phyloP scores from a whole-genome alignment of 2,329 filamentous ascomycete species.

The Akanthomyces lecanii region DNA sequence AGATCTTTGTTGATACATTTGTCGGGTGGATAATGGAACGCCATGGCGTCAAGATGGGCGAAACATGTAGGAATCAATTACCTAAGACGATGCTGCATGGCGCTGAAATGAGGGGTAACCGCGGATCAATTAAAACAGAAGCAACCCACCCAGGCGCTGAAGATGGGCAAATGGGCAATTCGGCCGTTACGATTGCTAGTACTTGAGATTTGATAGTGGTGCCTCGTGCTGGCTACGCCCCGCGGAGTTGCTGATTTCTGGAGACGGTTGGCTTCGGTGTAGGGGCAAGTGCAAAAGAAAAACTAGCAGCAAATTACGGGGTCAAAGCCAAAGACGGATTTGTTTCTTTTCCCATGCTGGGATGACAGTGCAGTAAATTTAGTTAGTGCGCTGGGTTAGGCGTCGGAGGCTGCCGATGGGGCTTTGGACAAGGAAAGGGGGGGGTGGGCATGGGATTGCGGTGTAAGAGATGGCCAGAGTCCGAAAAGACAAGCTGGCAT shows the following conservation, averaged over 20 bases:
- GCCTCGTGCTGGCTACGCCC: neutral
- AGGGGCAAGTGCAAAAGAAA: neutral
- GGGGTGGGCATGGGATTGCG: neutral
- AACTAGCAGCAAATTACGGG: neutral
- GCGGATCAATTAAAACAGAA: too few species aligned
- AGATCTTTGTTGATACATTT: too few species aligned
- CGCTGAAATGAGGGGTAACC: too few species aligned
- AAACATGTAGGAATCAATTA: too few species aligned
- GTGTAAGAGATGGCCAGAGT: neutral
- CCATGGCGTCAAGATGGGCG: too few species aligned
- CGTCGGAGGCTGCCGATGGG: slow-evolving; percentile 12
- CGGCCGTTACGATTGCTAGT: too few species aligned
- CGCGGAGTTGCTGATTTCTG: neutral
- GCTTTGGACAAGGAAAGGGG: neutral
- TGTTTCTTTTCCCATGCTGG: neutral
- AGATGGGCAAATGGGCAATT: too few species aligned
- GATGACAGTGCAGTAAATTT: neutral
- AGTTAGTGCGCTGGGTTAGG: slow-evolving; percentile 11
- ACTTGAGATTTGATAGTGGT: too few species aligned
- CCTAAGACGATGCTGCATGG: too few species aligned
- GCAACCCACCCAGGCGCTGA: too few species aligned
- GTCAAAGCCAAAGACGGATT: neutral
- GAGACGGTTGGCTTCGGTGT: neutral
- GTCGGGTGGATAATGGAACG: too few species aligned
- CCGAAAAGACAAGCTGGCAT: neutral